Evolutionary conservation across 345 rosid genomes (phyloP), one percentile per base, ranked within the genome.

Genomic region (Abelmoschus esculentus): DNA sequence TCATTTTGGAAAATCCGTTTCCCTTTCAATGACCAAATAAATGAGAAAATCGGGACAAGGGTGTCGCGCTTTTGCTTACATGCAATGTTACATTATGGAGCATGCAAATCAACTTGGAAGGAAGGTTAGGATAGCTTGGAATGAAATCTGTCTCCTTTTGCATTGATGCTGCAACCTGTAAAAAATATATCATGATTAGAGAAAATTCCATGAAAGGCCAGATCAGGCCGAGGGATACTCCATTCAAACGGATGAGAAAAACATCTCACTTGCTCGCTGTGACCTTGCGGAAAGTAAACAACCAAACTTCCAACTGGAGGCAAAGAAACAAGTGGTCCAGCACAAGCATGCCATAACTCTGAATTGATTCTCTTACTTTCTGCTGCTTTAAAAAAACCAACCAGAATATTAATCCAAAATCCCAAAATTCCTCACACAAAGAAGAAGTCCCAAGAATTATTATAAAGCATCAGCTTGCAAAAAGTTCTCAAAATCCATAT

Each of bases 201-300:
- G 46, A 70, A 70, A 75, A 18, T 34, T 69, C 32, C 29, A 72
- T 77, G 32, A 73, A 70, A 71, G 47, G 70, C 61, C 46, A 64
- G 31, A 60, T 65, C 15, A 22, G 66, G 26, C 34, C 34, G 34
- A 0, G 17, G 8, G 17, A 52, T 34, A 44, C 49, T 67, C 66
- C 19, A 46, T 29, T 53, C 49, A 38, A 74, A 62, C 38, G 55
- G 66, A 69, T 49, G 73, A 62, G 49, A 34, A 72, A 73, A 18
- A 63, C 1, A 67, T 71, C 83, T 2, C 76, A 90, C 98, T 75
- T 93, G 98, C 82, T 93, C 98, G 29, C 98, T 93, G 73, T 93
- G 98, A 79, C 98, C 98, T 78, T 93, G 98, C 53, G 98, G 98
- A 75, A 90, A 93, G 88, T 93, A 93, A 66, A 93, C 92, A 7